These are phyloP conservation scores for Fusarium compactum DNA, from an alignment of 2,329 filamentous ascomycete genomes.

Conservation along the genomic window DNA sequence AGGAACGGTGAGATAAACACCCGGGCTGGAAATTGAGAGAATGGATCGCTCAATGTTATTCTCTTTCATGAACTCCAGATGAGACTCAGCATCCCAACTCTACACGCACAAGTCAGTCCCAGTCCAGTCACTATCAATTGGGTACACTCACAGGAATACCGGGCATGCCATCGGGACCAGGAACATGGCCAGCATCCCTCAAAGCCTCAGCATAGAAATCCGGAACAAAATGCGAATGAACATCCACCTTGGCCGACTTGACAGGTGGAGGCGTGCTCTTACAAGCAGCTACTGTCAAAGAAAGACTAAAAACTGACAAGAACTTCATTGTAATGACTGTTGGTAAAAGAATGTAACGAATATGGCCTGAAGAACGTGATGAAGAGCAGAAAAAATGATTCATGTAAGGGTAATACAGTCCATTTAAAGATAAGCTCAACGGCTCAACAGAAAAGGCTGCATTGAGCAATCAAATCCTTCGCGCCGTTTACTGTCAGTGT, in stretches of 20 bases:
- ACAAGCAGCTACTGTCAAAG: neutral
- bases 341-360: neutral
- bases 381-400: too few species aligned
- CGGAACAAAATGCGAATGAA: slow-evolving; percentile 13
- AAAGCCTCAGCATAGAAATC: slow-evolving; percentile 14
- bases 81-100: slow-evolving; percentile 17
- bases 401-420: neutral
- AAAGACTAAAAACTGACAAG: neutral
- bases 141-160: neutral
- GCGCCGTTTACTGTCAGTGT: neutral
- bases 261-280: neutral
- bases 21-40: slow-evolving; percentile 14
- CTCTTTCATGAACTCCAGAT: slow-evolving; percentile 20
- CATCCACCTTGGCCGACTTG: slow-evolving; percentile 16
- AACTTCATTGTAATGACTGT: neutral
- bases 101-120: rapidly evolving
- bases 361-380: neutral
- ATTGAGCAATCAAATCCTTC: neutral
- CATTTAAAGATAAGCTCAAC: neutral
- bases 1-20: slow-evolving; percentile 20
- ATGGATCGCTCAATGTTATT: slow-evolving; percentile 15
- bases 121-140: rapidly evolving
- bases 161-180: slow-evolving; percentile 16
- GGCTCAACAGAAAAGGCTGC: neutral
- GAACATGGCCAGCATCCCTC: slow-evolving; percentile 7